phyloP scores from a whole-genome alignment of 352 stramenopile genomes.

The Phytophthora megakarya region DNA sequence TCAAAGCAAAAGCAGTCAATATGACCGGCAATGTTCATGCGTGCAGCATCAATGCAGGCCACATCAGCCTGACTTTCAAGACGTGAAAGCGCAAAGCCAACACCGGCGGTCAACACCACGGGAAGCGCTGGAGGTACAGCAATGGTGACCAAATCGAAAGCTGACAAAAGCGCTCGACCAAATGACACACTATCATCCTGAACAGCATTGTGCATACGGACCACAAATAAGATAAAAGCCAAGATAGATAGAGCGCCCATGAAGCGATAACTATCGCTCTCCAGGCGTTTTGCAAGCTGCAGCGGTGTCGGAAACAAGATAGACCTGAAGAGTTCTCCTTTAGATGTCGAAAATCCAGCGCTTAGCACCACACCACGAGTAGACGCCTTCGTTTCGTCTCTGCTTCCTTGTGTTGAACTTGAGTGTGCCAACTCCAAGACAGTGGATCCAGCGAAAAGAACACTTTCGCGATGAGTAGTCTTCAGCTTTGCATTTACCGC shows the following conservation, averaged over 20 bases:
- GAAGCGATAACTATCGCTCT: conserved; percentile 80
- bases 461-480: conserved; percentile 50
- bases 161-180: conserved; percentile 41
- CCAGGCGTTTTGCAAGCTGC: conserved; percentile 57
- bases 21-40: conserved; percentile 73
- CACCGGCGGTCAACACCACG: conserved; percentile 63
- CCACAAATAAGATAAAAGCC: conserved; percentile 59
- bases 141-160: conserved; percentile 70
- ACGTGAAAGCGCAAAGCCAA: conserved; percentile 65
- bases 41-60: conserved; percentile 75
- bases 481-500: conserved; percentile 45
- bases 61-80: conserved; percentile 52
- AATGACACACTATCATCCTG: conserved; percentile 34
- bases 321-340: conserved; percentile 71
- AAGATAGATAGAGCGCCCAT: conserved; percentile 56
- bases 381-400: conserved; percentile 35
- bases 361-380: conserved; percentile 61
- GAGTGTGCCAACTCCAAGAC: conserved; percentile 44
- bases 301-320: conserved; percentile 70
- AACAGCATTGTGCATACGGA: conserved; percentile 48
- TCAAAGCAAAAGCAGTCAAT: conserved; percentile 84
- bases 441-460: conserved; percentile 67
- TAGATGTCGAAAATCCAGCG: conserved; percentile 71
- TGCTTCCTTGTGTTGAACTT: conserved; percentile 26
- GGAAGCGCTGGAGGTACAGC: conserved; percentile 66